A percentile compares a stretch with the other conserved stretches of the same genome.
phyloP scores from a whole-genome alignment of 2,329 filamentous ascomycete genomes.

The Fusarium sarcochroum region DNA sequence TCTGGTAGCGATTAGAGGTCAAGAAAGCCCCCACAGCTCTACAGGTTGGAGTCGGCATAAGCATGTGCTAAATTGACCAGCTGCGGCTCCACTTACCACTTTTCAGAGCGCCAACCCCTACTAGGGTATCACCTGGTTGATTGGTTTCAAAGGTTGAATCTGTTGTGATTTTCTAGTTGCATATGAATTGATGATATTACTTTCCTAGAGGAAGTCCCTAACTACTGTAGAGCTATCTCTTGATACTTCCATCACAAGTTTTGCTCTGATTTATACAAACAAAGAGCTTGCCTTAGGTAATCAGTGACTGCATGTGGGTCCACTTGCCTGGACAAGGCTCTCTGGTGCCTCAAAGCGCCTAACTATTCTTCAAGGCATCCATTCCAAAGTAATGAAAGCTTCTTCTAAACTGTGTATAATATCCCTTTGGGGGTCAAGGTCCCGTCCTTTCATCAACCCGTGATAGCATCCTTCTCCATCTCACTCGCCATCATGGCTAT shows the following conservation, averaged over 20 bases:
- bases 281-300: constrained; percentile 19
- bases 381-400: background rate
- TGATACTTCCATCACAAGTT: background rate
- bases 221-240: background rate
- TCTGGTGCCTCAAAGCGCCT: background rate
- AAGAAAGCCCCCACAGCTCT: background rate
- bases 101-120: constrained; percentile 9
- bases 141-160: background rate
- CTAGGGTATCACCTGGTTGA: constrained; percentile 5
- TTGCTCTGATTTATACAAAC: background rate
- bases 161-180: background rate
- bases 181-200: background rate
- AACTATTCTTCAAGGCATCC: background rate
- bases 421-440: background rate
- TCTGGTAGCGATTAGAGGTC: background rate
- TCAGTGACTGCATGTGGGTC: constrained; percentile 27
- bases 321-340: constrained; percentile 8
- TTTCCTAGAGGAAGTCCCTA: background rate
- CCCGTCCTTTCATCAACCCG: background rate
- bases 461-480: background rate
- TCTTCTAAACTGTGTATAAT: background rate
- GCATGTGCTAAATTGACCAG: constrained; percentile 16
- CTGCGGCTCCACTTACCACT: constrained; percentile 19
- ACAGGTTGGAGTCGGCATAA: constrained; percentile 27
- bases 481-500: constrained; percentile 63